Base-by-base conservation (phyloP, 331 rosid species). In the Dryas integrifolia region DNA sequence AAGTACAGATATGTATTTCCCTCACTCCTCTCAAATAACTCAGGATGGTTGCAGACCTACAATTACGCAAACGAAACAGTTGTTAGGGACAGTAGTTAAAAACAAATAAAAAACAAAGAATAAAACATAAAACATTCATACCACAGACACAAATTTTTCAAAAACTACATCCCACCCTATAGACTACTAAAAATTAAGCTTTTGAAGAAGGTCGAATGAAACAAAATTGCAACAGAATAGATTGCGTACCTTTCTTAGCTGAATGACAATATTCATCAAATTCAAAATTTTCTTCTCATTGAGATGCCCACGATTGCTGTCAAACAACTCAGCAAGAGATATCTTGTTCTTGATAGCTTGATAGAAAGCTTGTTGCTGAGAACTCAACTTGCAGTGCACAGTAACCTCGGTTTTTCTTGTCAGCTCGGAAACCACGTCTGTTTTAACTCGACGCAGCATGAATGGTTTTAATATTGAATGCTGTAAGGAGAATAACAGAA, bases 21-120 rank as follows among this genome's bases (percentile, higher is more conserved):
- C 85, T 95, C 98, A 58, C 87, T 89, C 82, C 98, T 95, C 78
- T 95, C 98, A 47, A 95, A 95, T 87, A 91, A 82, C 78, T 95
- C 98, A 13, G 98, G 98, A 83, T 95, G 98, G 82, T 95, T 95
- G 89, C 98, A 95, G 16, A 95, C 98, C 97, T 85, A 69, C 48
- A 75, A 82, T 56, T 47, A 55, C 59, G 46, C 49, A 48, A 67
- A 72, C 50, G 43, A 18, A 72, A 65, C 7, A 65, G 55, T 65
- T 65, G 52, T 48, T 57, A 72, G 16, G 67, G 35, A 58, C 46
- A 44, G 3, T 62, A 57, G 41, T 53, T 73, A 49, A 6, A n/a
- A 81, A 53, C 13, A 16, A 50, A 14, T n/a, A 21, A 3, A 41
- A 9, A 21, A 21, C 24, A 21, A 21, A 45, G 4, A 43, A 44